Base-by-base conservation (phyloP, 495 filamentous ascomycete species). In the Echria macrotheca region DNA sequence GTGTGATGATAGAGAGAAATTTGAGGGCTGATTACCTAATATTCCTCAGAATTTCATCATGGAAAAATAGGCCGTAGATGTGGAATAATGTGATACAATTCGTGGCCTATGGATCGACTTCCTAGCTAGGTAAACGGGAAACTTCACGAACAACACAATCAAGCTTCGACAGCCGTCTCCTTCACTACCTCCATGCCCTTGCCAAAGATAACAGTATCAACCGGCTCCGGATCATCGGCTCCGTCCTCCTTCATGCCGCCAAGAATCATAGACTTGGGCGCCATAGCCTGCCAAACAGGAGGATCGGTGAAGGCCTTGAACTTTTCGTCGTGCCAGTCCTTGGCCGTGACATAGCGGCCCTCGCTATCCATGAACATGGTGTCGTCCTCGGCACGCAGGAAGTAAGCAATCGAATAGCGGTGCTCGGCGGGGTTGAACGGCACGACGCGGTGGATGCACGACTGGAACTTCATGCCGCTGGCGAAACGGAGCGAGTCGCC, bases 331-430 rank as follows among this genome's bases (percentile, higher is more conserved):
- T 80, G 75, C 77, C 77, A 80, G 51, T 76, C 63, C 53, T 66
- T 63, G 41, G 77, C 73, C 14, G 72, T 72, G 23, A 74, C 60
- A 47, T 61, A 58, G 22, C 70, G 61, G 23, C 75, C 74, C 60
- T 74, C 70, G 53, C 65, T 68, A 56, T 77, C 75, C 51, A 64
- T 60, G 63, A 77, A 78, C 63, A 68, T 63, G 54, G 67, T 67
- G 49, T 72, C 74, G 57, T 78, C 68, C 63, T 78, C 72, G 36
- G 75, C 68, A 9, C 77, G 67, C 41, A 79, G 67, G 68, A 80
- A 79, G 60, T 80, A 80, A 11, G 77, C 75, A 58, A 78, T 72
- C n/a, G 68, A 73, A 68, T 78, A 78, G 45, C 77, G 72, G 62
- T 77, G 69, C 68, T 76, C 68, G 48, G 51, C 50, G 28, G 61